phyloP scores from a whole-genome alignment of 148 eudicot species.

The Cornus kousa region DNA sequence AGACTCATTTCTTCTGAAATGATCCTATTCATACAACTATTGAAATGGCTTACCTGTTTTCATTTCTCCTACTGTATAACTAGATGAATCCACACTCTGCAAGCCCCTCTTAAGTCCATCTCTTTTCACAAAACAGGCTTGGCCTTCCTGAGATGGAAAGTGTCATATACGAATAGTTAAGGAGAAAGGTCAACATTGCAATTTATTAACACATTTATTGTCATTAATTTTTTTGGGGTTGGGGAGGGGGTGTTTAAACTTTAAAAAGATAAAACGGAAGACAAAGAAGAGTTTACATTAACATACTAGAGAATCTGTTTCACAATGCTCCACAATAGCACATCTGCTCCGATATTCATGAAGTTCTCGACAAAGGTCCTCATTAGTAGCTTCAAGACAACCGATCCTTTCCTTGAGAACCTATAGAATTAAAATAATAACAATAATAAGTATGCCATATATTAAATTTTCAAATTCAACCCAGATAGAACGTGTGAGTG shows the following conservation, averaged over 20 bases:
- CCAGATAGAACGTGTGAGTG: background rate
- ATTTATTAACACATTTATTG: background rate
- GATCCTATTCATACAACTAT: background rate
- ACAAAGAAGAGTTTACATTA: background rate
- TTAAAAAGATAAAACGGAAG: too few species aligned
- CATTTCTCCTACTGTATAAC: constrained; percentile 13
- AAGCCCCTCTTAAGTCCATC: constrained; percentile 20
- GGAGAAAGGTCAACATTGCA: background rate
- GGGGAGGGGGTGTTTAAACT: background rate
- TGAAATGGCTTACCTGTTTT: background rate
- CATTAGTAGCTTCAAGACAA: constrained; percentile 23
- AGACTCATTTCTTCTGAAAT: background rate
- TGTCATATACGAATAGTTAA: background rate
- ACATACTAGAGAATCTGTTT: constrained; percentile 11
- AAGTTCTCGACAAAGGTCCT: constrained; percentile 15
- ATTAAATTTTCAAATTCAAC: background rate
- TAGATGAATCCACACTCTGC: constrained; percentile 15
- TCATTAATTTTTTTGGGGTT: too few species aligned
- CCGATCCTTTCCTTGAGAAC: constrained; percentile 14
- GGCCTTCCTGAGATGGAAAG: constrained; percentile 9
- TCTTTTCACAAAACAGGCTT: constrained; percentile 7
- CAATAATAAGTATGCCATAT: background rate
- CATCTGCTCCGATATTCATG: constrained; percentile 16
- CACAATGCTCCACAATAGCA: constrained; percentile 1
- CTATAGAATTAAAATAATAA: background rate